Evolutionary conservation across 495 filamentous ascomycete species (phyloP).

Genomic region (Thermochaetoides thermophila): DNA sequence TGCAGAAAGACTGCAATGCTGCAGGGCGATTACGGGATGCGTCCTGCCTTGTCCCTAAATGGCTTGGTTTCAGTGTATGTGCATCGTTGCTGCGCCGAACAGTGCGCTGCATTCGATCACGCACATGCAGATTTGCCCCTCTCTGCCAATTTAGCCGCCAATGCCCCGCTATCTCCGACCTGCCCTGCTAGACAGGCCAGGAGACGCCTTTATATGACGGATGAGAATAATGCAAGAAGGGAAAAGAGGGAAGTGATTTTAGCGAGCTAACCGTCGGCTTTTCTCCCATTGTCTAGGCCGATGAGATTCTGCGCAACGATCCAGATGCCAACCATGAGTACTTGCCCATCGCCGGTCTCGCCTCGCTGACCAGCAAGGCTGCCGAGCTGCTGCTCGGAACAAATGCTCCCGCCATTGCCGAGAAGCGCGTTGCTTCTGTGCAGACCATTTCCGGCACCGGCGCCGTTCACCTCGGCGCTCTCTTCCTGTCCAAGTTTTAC

Average conservation of each 20-base stretch:
- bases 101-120: background rate
- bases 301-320: constrained; percentile 72
- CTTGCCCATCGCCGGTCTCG: constrained; percentile 83
- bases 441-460: constrained; percentile 90
- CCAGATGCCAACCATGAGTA: constrained; percentile 95
- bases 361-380: constrained; percentile 70
- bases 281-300: constrained; percentile 44
- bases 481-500: constrained; percentile 74
- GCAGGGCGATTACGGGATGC: no score
- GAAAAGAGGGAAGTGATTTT: no score
- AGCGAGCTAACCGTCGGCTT: constrained; percentile 10
- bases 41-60: no score
- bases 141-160: constrained; percentile 5
- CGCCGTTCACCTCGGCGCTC: constrained; percentile 72
- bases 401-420: constrained; percentile 63
- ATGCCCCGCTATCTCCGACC: constrained; percentile 6
- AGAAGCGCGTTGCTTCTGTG: constrained; percentile 60
- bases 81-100: no score
- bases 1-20: no score
- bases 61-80: no score
- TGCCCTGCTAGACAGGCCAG: no score
- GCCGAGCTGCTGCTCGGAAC: constrained; percentile 77
- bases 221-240: no score
- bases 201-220: no score
- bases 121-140: background rate